These are phyloP conservation scores for Globisporangium uncinulatum DNA, from an alignment of 352 stramenopile species.

Conservation along the genomic window DNA sequence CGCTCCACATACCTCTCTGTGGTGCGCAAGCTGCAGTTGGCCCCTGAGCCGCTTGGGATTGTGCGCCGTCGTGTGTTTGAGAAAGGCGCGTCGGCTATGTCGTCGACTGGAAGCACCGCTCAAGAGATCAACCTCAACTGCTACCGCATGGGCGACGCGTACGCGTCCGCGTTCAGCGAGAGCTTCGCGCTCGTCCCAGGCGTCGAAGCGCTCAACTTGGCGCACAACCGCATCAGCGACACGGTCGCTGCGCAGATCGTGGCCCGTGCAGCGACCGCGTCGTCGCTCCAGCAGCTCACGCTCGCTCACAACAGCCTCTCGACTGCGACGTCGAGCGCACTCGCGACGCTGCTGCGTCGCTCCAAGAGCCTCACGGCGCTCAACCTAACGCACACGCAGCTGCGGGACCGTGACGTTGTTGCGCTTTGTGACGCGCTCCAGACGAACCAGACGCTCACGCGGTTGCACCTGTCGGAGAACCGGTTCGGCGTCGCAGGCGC, in stretches of 20 bases:
- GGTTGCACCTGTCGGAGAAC: slow-evolving; percentile 73
- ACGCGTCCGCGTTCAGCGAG: slow-evolving; percentile 51
- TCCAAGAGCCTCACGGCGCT: slow-evolving; percentile 53
- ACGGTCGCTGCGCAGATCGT: slow-evolving; percentile 48
- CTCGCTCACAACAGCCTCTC: slow-evolving; percentile 58
- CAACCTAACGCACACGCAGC: slow-evolving; percentile 60
- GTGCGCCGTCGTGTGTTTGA: slow-evolving; percentile 45
- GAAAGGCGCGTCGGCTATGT: slow-evolving; percentile 28
- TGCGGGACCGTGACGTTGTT: slow-evolving; percentile 56
- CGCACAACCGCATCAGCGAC: slow-evolving; percentile 69
- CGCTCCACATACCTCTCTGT: slow-evolving; percentile 59
- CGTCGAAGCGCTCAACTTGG: slow-evolving; percentile 64
- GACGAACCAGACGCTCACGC: slow-evolving; percentile 57
- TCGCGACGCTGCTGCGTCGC: slow-evolving; percentile 31
- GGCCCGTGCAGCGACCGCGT: slow-evolving; percentile 17
- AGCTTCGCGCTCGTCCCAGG: slow-evolving; percentile 56
- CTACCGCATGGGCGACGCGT: slow-evolving; percentile 62
- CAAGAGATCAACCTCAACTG: slow-evolving; percentile 71
- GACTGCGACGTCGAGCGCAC: slow-evolving; percentile 24
- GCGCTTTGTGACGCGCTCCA: slow-evolving; percentile 70
- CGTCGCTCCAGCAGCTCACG: slow-evolving; percentile 51
- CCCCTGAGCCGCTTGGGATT: slow-evolving; percentile 61
- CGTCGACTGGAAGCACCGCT: slow-evolving; percentile 31
- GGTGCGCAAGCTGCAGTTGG: slow-evolving; percentile 47
- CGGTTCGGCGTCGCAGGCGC: slow-evolving; percentile 51